These are phyloP conservation scores for Colletotrichum sp. DNA, from an alignment of 2,329 filamentous ascomycete species.

Conservation along the genomic window DNA sequence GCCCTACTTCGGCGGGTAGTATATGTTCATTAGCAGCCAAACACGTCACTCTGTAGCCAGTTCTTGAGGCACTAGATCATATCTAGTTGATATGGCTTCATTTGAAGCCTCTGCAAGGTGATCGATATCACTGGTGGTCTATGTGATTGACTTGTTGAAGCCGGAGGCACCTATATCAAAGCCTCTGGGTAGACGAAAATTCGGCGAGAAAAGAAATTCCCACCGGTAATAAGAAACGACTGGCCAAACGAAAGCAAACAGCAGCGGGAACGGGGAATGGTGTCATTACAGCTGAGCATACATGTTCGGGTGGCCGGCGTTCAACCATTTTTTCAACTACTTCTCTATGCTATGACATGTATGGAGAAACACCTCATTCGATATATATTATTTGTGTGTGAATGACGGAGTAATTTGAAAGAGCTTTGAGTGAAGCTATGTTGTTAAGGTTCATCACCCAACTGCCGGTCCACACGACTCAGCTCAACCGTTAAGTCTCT, in stretches of 20 bases:
- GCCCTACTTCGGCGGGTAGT: not conserved
- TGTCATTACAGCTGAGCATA: not conserved
- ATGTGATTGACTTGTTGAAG: not conserved
- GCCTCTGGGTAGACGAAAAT: not conserved
- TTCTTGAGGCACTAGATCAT: not conserved
- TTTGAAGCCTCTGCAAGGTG: not conserved
- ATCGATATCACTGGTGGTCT: not conserved
- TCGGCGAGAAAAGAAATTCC: not conserved
- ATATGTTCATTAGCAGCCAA: not conserved
- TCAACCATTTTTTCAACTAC: not conserved
- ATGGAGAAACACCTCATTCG: not conserved
- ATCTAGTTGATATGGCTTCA: not conserved
- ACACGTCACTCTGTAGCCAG: not conserved
- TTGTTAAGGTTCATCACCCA: not conserved
- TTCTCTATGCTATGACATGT: not conserved
- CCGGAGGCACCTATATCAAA: not conserved
- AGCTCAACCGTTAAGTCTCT: not conserved
- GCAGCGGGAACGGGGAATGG: not conserved
- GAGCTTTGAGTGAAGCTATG: not conserved
- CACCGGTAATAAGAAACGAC: not conserved
- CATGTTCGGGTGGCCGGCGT: not conserved
- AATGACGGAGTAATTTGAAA: not conserved
- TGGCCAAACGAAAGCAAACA: not conserved
- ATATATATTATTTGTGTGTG: fast-evolving
- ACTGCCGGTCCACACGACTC: not conserved